A percentile compares a stretch with the other conserved stretches of the same genome.
phyloP scores from a whole-genome alignment of 177 flowering plant genomes.

The Vitis hybrid region DNA sequence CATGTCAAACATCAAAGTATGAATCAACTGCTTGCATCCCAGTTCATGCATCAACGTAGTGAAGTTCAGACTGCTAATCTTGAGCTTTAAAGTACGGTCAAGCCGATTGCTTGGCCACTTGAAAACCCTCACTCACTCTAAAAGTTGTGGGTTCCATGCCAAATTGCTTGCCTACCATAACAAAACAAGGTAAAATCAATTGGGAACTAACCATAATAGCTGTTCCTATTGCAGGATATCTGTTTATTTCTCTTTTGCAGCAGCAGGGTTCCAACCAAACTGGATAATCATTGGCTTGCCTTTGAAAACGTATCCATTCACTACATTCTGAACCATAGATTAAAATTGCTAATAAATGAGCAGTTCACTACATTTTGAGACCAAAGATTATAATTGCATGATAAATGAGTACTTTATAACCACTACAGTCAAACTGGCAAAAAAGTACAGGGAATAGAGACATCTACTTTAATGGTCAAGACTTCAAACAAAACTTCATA shows the following conservation, averaged over 20 bases:
- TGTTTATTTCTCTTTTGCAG: constrained; percentile 43
- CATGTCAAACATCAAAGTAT: no score
- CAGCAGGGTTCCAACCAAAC: constrained; percentile 75
- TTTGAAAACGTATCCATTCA: constrained; percentile 82
- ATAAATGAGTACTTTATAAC: background rate
- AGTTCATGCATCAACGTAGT: no score
- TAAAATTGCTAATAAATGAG: background rate
- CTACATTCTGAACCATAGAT: constrained; percentile 64
- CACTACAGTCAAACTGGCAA: background rate
- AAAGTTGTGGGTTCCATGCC: no score
- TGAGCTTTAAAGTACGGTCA: no score
- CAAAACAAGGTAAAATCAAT: no score
- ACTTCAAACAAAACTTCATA: background rate
- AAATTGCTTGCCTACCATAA: no score
- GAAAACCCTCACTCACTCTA: no score
- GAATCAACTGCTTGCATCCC: no score
- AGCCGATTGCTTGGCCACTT: no score
- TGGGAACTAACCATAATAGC: no score
- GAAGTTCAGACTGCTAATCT: no score
- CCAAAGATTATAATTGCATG: background rate
- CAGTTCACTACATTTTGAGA: background rate
- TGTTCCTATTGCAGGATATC: background rate
- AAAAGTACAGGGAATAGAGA: background rate
- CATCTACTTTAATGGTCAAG: background rate
- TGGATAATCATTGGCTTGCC: constrained; percentile 97